These are phyloP conservation scores for Xerocomus amazonicus DNA, from an alignment of 1,284 basidiomycete genomes.

Conservation along the genomic window DNA sequence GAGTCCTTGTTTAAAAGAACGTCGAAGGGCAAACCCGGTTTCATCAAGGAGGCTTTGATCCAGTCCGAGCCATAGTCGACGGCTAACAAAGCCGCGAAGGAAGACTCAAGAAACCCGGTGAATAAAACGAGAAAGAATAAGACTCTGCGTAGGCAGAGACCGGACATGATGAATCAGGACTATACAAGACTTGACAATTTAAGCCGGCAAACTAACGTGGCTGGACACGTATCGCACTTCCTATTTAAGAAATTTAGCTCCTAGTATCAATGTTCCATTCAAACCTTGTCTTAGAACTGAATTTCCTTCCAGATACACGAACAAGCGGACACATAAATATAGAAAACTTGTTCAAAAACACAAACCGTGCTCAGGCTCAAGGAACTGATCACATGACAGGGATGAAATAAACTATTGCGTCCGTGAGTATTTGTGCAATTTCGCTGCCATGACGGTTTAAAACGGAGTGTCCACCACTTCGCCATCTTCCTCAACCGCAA, in stretches of 20 bases:
- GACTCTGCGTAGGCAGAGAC: conserved; percentile 29
- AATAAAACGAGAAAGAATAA: conserved; percentile 27
- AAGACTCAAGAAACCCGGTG: conserved; percentile 21
- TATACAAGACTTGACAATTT: too few species aligned
- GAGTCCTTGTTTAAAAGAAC: conserved; percentile 95
- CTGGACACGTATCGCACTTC: conserved; percentile 18
- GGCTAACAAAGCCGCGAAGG: conserved; percentile 65
- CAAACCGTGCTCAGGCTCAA: too few species aligned
- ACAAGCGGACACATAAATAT: too few species aligned
- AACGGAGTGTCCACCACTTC: background rate
- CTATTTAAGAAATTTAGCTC: background rate
- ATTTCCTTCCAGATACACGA: too few species aligned
- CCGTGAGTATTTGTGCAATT: background rate
- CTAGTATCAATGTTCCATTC: background rate
- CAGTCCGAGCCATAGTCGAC: conserved; percentile 97
- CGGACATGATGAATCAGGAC: conserved; percentile 13
- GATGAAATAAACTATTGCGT: too few species aligned
- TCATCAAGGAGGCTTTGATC: conserved; percentile 95
- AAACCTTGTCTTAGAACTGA: too few species aligned
- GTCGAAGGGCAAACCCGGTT: conserved; percentile 94
- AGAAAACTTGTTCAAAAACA: too few species aligned
- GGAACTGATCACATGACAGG: too few species aligned
- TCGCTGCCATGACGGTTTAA: too few species aligned
- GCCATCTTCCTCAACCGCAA: background rate
- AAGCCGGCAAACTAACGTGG: conserved; percentile 15